phyloP scores from a whole-genome alignment of 306 rosid genomes.

The Ammopiptanthus mongolicus region DNA sequence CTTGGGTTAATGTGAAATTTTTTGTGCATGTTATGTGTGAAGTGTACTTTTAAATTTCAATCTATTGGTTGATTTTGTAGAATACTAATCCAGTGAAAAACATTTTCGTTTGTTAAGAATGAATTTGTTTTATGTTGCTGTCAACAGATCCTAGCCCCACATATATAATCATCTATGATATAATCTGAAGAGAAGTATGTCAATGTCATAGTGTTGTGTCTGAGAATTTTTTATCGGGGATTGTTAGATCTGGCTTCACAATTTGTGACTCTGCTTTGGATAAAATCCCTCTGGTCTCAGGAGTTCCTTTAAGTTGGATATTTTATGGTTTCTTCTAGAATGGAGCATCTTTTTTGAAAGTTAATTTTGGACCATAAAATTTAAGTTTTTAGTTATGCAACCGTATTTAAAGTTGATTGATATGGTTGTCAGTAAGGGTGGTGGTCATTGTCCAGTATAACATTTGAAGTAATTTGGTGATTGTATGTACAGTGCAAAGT shows the following conservation, averaged over 20 bases:
- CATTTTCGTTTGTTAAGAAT: neutral
- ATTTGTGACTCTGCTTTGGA: neutral
- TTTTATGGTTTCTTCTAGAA: neutral
- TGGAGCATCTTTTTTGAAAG: neutral
- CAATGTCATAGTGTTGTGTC: neutral
- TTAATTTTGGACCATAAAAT: neutral
- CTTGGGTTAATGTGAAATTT: neutral
- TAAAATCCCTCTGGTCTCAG: neutral
- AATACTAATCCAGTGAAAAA: neutral
- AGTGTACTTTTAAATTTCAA: neutral
- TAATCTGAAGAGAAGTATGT: neutral
- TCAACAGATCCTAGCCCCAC: neutral
- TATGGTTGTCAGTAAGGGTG: slow-evolving; percentile 6
- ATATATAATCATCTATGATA: neutral
- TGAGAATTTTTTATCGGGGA: neutral
- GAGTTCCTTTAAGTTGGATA: neutral
- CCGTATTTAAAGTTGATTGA: neutral
- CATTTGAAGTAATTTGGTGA: neutral
- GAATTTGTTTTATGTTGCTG: neutral
- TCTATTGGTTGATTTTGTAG: neutral
- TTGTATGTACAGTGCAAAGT: neutral
- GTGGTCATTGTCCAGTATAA: neutral
- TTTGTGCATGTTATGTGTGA: neutral
- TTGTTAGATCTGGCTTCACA: neutral
- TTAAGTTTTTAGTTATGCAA: neutral